Evolutionary conservation across 176 grass and related monocot species (phyloP).

Genomic region (Tillandsia leiboldiana): DNA sequence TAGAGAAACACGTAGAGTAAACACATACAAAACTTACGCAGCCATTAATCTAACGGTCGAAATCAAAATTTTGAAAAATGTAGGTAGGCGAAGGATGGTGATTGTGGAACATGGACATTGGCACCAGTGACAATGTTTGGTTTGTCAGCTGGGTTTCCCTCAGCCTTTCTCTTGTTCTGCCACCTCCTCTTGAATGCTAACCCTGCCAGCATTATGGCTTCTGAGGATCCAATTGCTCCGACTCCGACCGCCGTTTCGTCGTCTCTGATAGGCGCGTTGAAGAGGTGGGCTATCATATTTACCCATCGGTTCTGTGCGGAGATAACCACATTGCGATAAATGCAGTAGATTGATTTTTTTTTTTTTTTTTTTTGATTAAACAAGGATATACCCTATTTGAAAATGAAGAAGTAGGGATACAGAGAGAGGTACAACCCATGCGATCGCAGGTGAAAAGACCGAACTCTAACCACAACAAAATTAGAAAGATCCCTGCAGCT

Average conservation of each 20-base stretch:
- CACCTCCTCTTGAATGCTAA: constrained; percentile 69
- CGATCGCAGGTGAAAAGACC: no score
- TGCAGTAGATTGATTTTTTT: no score
- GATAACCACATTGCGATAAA: background rate
- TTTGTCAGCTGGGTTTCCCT: constrained; percentile 52
- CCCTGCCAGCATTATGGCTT: constrained; percentile 74
- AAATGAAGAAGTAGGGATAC: no score
- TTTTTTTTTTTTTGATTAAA: no score
- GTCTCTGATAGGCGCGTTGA: constrained; percentile 62
- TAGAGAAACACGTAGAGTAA: background rate
- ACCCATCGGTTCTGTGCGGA: constrained; percentile 58
- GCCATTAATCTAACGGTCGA: no score
- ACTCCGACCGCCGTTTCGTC: constrained; percentile 61
- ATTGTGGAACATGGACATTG: constrained; percentile 42
- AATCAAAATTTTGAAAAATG: no score
- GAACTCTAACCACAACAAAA: no score
- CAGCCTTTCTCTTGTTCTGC: constrained; percentile 58
- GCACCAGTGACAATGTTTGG: constrained; percentile 78
- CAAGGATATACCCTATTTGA: no score
- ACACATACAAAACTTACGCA: background rate
- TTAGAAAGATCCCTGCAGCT: no score
- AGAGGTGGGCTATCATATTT: constrained; percentile 66
- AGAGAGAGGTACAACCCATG: no score
- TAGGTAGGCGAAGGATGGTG: no score
- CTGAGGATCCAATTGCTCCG: constrained; percentile 64